These are phyloP conservation scores for Maudiozyma saulgeensis DNA, from an alignment of 805 yeast species.

Conservation along the genomic window DNA sequence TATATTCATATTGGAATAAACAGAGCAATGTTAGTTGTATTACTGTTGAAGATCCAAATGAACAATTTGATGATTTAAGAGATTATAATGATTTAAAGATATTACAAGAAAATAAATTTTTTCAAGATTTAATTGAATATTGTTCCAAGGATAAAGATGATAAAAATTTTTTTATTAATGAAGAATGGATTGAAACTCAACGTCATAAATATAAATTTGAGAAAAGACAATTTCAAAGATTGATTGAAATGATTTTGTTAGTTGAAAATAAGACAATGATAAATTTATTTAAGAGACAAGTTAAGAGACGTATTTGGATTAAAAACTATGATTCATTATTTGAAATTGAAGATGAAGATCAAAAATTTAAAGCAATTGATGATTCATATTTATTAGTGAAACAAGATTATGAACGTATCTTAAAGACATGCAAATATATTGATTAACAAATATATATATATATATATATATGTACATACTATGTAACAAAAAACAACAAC, in stretches of 20 bases:
- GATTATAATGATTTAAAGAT: slow-evolving; percentile 68
- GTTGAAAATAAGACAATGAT: slow-evolving; percentile 31
- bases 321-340: slow-evolving; percentile 73
- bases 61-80: slow-evolving; percentile 81
- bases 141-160: slow-evolving; percentile 17
- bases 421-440: not conserved
- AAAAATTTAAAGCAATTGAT: slow-evolving; percentile 59
- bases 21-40: slow-evolving; percentile 54
- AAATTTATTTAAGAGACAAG: slow-evolving; percentile 39
- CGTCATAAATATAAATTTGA: slow-evolving; percentile 50
- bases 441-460: not conserved
- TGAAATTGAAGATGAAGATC: slow-evolving; percentile 56
- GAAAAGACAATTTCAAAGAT: slow-evolving; percentile 65
- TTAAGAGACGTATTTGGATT: slow-evolving; percentile 65
- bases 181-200: slow-evolving; percentile 34
- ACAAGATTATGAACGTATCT: slow-evolving; percentile 59
- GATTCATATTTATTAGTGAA: slow-evolving; percentile 62
- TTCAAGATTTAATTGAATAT: slow-evolving; percentile 20
- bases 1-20: slow-evolving; percentile 46
- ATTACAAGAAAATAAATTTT: slow-evolving; percentile 29
- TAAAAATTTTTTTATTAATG: slow-evolving; percentile 4
- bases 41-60: slow-evolving; percentile 92
- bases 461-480: too few relatives aligned
- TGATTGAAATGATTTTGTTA: slow-evolving; percentile 61
- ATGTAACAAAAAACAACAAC: not conserved